Base-by-base conservation (phyloP, 2,329 filamentous ascomycete species). In the Raffaelea albimanens region DNA sequence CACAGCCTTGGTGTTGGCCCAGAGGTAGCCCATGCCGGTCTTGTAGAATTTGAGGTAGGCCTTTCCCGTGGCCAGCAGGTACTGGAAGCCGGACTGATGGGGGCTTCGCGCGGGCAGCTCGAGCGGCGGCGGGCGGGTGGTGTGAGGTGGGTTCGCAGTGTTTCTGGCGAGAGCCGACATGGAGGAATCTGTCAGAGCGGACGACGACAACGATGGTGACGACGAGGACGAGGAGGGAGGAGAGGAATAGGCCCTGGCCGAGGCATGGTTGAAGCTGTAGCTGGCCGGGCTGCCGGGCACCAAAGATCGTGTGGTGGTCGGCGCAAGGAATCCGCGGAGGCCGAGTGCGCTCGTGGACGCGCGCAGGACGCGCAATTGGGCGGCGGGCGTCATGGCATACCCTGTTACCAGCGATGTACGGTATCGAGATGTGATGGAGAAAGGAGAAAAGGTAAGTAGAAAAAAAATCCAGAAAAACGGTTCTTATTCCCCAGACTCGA, bases 41-140 rank as follows among this genome's bases (percentile, higher is more conserved):
- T 93, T 95, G 79, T 96, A 97, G 75, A 97, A 97, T 33, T 66
- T 65, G 10, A 85, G 63, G 65, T 95, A 95, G 45, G 85, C 80
- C 61, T 85, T 84, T 52, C 87, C 91, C 23, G 82, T 67, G 40
- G 66, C 61, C 58, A 78, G 76, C 52, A 78, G 69, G 67, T 85
- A 77, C 18, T 64, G 63, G 47, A 76, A 60, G 19, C 67, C 59
- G 23, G 67, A 66, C 25, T 74, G 62, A 8, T 64, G 58, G 19
- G 71, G 59, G 18, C 69, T 61, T 46, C 78, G 73, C 5, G 63
- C 61, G 7, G 87, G 87, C 2, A 87, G 68, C 40, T 71, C 62
- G 52, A 95, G 73, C 0, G 76, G 72, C 1, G 87, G 80, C 0
- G 90, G 85, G 20, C 84, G 82, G 0, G 87, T 93, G 42, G 80